Evolutionary conservation across 371 early-diverging fungal genomes (phyloP), one percentile per base, ranked within the genome.

Genomic region (Circinella minor): DNA sequence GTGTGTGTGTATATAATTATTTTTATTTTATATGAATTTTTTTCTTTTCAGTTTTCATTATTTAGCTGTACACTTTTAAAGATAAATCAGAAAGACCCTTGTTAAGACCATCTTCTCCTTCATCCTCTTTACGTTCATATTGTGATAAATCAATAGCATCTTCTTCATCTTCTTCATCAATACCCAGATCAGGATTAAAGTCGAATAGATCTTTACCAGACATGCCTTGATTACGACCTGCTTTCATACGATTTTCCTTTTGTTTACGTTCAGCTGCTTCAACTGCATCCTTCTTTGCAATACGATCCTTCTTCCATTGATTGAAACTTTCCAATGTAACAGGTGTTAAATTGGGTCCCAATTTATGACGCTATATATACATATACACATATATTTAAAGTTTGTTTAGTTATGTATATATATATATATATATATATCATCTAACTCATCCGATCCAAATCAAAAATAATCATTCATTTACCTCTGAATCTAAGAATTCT

Each of bases 161-260:
- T 51, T 84, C 92, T 51, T 93, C 95, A 55, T 95, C 95, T 60
- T 93, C 94, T 46, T 77, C 81, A n/a, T 85, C 89, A 46, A 86
- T 81, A 71, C 91, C 92, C 83, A 92, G 82, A 9, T 96, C 92
- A 49, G 99, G 99, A 79, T 98, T 98, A 85, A 95, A 97, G 73
- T 96, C 95, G 82, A 99, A 99, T 79, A 98, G 81, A 81, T 99
- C 99, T 72, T 94, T 91, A 69, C 99, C 99, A 66, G 95, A 95
- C 92, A 98, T 94, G 65, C 95, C 94, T 55, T 91, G 84, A 69
- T 93, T 88, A 87, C 93, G 91, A 73, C 98, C 99, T 14, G 96
- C 94, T 81, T 95, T 93, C 85, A 89, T 89, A 46, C 96, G 96
- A 59, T 91, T 94, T 73, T 92, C 95, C 87, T 96, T 96, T 54